These are phyloP conservation scores for Phytomonas serpens DNA, from an alignment of 208 protist genomes.

Conservation along the genomic window DNA sequence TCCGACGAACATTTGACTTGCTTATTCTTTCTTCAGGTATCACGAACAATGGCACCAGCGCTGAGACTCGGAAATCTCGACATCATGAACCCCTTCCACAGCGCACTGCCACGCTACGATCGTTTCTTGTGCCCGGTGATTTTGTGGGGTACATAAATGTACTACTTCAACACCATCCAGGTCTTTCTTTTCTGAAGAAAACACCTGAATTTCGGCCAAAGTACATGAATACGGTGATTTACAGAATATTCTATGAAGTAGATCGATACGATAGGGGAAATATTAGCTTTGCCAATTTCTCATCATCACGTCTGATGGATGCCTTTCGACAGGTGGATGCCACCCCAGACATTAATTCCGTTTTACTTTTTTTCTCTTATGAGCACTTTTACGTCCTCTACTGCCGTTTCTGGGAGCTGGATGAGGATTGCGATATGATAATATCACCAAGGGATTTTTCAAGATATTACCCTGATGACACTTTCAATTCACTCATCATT, in stretches of 20 bases:
- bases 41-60: background rate
- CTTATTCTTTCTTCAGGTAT: constrained; percentile 49
- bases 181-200: constrained; percentile 88
- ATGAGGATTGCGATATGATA: constrained; percentile 91
- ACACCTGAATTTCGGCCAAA: constrained; percentile 93
- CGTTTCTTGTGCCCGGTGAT: constrained; percentile 60
- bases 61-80: background rate
- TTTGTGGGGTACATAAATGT: constrained; percentile 68
- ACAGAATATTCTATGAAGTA: constrained; percentile 94
- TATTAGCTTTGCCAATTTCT: constrained; percentile 80
- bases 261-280: constrained; percentile 73
- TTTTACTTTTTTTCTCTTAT: constrained; percentile 96
- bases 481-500: constrained; percentile 76
- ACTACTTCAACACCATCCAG: constrained; percentile 87
- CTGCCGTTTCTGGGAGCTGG: constrained; percentile 98
- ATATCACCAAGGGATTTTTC: constrained; percentile 83
- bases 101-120: constrained; percentile 17
- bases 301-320: constrained; percentile 63
- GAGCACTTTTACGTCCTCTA: constrained; percentile 99
- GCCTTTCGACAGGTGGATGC: constrained; percentile 75
- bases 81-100: constrained; percentile 3
- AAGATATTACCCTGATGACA: constrained; percentile 73
- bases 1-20: constrained; percentile 74
- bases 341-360: constrained; percentile 85
- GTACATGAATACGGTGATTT: constrained; percentile 93